Evolutionary conservation across 345 rosid species (phyloP), one percentile per base, ranked within the genome.

Genomic region (Eucalyptus microcorys): DNA sequence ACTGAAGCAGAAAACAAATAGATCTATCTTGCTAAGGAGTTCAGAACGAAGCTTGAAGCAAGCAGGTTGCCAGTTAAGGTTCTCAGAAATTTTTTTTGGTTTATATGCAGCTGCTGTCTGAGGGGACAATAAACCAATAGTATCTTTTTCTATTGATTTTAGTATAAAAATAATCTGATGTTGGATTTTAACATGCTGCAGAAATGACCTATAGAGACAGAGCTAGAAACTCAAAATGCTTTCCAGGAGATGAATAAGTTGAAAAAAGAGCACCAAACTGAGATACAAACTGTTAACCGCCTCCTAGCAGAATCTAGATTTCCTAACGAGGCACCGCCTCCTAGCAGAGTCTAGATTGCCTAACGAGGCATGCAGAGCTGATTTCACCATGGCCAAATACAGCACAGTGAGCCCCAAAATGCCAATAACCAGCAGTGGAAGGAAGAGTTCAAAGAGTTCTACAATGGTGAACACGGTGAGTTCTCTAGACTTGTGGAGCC

Each of bases 1-100:
- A 91, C 87, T 45, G 99, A 96, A 93, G 94, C 94, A 80, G 99
- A 97, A 94, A 95, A 96, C 91, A 96, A 94, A 90, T 98, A 99
- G 99, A 96, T 96, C 88, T 95, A 95, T 90, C 95, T 95, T 48
- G 92, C 97, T 49, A 96, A 96, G 90, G 98, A 98, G 88, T 90
- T 98, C 90, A 94, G 97, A 92, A 90, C 90, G 22, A 98, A 96
- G 90, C 98, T 98, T 71, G 96, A 96, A 87, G 92, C 94, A 85
- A 95, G 90, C 89, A 93, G 95, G 87, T 90, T 80, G 12, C 87
- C 91, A 59, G 95, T 94, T 87, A 94, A 94, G 88, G 96, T 93
- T 90, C 93, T 89, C 91, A 93, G 81, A 71, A 71, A 68, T 2
- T 0, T 3, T 16, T 34, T 68, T 71, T 71, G 21, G 81, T 34